Percentiles rank a stretch among this genome's conserved stretches.
phyloP scores from a whole-genome alignment of 2,329 filamentous ascomycete species.

The Sporothrix mexicana region DNA sequence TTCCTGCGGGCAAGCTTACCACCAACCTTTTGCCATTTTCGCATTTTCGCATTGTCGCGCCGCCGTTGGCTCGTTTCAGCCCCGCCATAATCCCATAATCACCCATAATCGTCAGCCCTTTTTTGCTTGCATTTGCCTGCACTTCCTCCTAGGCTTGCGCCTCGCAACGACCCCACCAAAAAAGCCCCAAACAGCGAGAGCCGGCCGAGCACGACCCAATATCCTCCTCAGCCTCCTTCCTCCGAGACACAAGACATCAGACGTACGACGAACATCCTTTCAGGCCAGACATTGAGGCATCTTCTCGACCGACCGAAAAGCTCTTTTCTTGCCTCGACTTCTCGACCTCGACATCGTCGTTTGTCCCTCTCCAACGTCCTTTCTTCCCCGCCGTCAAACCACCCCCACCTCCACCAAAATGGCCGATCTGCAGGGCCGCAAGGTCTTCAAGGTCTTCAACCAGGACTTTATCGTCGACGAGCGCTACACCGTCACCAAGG shows the following conservation, averaged over 20 bases:
- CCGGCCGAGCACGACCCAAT: background rate
- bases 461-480: constrained; percentile 99
- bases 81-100: constrained; percentile 17
- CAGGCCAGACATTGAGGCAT: background rate
- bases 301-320: background rate
- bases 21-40: background rate
- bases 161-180: constrained; percentile 23
- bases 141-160: constrained; percentile 4
- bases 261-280: too few relatives aligned
- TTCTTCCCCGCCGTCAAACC: background rate
- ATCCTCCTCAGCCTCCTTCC: background rate
- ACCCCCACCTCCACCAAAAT: constrained; percentile 38
- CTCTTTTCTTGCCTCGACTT: background rate
- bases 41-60: background rate
- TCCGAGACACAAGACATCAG: background rate
- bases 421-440: constrained; percentile 61
- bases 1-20: constrained; percentile 16
- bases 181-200: background rate
- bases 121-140: background rate
- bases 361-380: background rate
- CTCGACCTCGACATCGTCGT: background rate
- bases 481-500: constrained; percentile 97
- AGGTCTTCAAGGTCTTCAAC: constrained; percentile 99
- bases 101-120: constrained; percentile 7
- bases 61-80: constrained; percentile 21